These are phyloP conservation scores for Tuber microsphaerosporum DNA, from an alignment of 495 filamentous ascomycete genomes.

Conservation along the genomic window DNA sequence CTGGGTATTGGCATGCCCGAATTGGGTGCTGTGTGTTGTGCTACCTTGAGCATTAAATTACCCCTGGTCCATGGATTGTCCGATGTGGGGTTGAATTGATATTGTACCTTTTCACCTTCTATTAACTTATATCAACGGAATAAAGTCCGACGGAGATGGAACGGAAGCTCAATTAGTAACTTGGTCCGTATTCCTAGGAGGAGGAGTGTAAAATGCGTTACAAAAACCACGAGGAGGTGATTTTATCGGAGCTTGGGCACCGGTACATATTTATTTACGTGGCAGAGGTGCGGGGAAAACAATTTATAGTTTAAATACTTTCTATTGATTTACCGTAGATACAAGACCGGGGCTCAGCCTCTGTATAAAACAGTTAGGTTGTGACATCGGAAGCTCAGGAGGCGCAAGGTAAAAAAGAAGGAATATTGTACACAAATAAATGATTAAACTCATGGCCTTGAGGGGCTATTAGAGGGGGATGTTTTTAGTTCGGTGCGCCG, in stretches of 20 bases:
- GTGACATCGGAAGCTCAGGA: background rate
- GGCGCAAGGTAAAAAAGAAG: background rate
- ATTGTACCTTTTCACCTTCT: background rate
- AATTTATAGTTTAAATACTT: background rate
- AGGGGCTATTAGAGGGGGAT: background rate
- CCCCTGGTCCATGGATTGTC: background rate
- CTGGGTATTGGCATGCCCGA: background rate
- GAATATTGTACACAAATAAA: background rate
- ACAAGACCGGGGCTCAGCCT: background rate
- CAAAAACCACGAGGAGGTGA: background rate
- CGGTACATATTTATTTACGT: background rate
- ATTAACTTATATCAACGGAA: background rate
- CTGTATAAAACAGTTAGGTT: background rate
- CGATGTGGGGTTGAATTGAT: background rate
- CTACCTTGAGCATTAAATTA: background rate
- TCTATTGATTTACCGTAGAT: background rate
- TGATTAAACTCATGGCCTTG: background rate
- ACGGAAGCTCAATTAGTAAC: background rate
- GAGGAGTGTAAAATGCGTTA: background rate
- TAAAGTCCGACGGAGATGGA: background rate
- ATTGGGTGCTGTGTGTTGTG: background rate
- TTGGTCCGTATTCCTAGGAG: background rate
- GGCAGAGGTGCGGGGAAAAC: background rate
- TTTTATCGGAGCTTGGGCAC: background rate
- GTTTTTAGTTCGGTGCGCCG: background rate